Base-by-base conservation (phyloP, 257 asterid species). In the Parsonsia alboflavescens region DNA sequence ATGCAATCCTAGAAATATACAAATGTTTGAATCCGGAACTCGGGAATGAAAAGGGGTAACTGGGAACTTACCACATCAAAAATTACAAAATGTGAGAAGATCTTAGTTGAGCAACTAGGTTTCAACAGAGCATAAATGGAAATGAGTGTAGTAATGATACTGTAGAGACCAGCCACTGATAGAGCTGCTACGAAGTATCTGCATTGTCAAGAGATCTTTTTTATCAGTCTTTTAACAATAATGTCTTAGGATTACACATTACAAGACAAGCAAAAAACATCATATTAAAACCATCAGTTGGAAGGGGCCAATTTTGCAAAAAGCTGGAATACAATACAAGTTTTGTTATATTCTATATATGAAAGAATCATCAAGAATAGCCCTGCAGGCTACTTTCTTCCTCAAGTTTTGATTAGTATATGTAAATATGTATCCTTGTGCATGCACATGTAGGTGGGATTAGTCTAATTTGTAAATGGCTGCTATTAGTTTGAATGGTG, bases 171-270 rank as follows among this genome's bases (percentile, higher is more conserved):
- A 44, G 83, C 78, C n/a, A 83, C 86, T 1, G 87, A 83, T 42
- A 81, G 59, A 11, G 87, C 89, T 77, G 79, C 87, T 39, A 83
- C 67, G 33, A 85, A 77, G 75, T 85, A 85, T 80, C 89, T 85
- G 84, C 83, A 85, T 53, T 22, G 36, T 49, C n/a, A 58, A 50
- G 21, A 12, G 28, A 68, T 33, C 6, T 12, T n/a, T 52, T 74
- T 42, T 1, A 36, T 15, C 66, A 11, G 42, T 59, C 66, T 21
- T n/a, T 28, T 53, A 50, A 19, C 24, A 26, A 52, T 21, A 11
- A 0, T 49, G 16, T 50, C 46, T 3, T 3, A 39, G 24, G 5
- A 46, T 30, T n/a, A 46, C 4, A 52, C 15, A 52, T 21, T 13
- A 16, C 36, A 10, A 2, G 8, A 22, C 8, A 10, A 7, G 21